A percentile compares a stretch with the other conserved stretches of the same genome.
Evolutionary conservation across 164 flowering plant species (phyloP).

Genomic region (Aristolochia contorta): DNA sequence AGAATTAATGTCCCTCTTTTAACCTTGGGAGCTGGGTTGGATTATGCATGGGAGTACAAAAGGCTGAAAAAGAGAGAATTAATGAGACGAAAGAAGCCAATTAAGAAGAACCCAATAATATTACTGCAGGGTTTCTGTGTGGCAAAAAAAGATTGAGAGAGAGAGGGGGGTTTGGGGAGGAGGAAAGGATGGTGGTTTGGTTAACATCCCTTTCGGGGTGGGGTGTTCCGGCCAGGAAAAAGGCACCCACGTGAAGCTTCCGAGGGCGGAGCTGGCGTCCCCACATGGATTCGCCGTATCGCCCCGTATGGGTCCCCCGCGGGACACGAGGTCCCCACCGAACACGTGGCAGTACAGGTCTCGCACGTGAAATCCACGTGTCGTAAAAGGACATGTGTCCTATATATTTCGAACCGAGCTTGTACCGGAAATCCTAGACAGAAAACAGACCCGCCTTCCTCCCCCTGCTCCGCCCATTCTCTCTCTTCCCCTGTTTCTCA

Average conservation of each 20-base stretch:
- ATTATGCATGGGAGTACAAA: too few species aligned
- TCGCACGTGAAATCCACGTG: slow-evolving; percentile 24
- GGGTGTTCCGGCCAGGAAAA: too few species aligned
- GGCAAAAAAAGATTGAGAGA: too few species aligned
- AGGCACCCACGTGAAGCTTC: slow-evolving; percentile 47
- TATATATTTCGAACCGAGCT: neutral
- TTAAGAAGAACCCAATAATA: too few species aligned
- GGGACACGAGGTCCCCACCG: neutral
- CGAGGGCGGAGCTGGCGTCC: slow-evolving; percentile 13
- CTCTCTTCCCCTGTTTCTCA: neutral
- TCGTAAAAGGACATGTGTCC: neutral
- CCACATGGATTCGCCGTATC: slow-evolving; percentile 58
- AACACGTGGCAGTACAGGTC: slow-evolving; percentile 1
- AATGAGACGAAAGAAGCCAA: too few species aligned
- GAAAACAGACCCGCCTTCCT: slow-evolving; percentile 3
- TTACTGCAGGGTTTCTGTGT: too few species aligned
- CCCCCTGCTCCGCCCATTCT: neutral
- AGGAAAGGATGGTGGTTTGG: too few species aligned
- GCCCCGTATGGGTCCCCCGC: slow-evolving; percentile 20
- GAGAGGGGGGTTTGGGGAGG: too few species aligned
- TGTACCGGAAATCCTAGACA: neutral
- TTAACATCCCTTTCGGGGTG: too few species aligned
- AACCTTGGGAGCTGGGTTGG: too few species aligned
- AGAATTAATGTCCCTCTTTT: too few species aligned
- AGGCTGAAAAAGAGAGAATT: too few species aligned